Percentiles rank a stretch among this genome's conserved stretches.
Evolutionary conservation across 1,284 basidiomycete genomes (phyloP).

Genomic region (Cutaneotrichosporon cyanovorans): DNA sequence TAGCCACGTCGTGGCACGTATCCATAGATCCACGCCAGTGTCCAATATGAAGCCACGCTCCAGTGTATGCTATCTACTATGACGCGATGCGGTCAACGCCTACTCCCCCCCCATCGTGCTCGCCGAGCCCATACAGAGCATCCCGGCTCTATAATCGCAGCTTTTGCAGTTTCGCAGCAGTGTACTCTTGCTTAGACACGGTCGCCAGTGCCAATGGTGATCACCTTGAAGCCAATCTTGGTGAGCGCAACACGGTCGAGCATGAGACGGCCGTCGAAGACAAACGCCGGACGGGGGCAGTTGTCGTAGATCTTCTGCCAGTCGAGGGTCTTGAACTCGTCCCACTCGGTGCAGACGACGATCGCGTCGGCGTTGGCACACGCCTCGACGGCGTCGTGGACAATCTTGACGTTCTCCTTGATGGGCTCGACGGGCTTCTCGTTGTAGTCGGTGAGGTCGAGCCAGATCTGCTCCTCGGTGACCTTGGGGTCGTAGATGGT

Average conservation of each 20-base stretch:
- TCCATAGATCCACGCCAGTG: not conserved
- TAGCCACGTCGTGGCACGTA: too few species aligned
- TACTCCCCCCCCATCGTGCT: too few species aligned
- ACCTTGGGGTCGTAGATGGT: conserved; percentile 89
- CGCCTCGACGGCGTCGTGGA: conserved; percentile 69
- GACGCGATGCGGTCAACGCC: too few species aligned
- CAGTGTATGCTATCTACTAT: conserved; percentile 16
- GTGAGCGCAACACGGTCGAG: conserved; percentile 71
- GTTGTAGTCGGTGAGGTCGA: conserved; percentile 51
- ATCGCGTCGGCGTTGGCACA: conserved; percentile 85
- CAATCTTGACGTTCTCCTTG: conserved; percentile 79
- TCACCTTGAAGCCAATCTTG: conserved; percentile 86
- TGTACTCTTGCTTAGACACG: conserved; percentile 28
- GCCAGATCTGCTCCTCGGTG: conserved; percentile 50
- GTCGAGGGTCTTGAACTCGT: conserved; percentile 86
- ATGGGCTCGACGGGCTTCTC: conserved; percentile 46
- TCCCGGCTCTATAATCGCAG: too few species aligned
- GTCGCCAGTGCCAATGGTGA: conserved; percentile 46
- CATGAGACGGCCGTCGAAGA: conserved; percentile 67
- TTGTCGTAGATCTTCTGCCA: conserved; percentile 72
- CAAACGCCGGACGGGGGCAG: conserved; percentile 94
- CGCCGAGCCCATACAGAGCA: too few species aligned
- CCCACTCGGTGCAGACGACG: conserved; percentile 86
- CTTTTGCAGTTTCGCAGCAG: too few species aligned
- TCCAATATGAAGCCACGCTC: not conserved